phyloP scores from a whole-genome alignment of 23 red algal species.

The Rhodosorus marinus region DNA sequence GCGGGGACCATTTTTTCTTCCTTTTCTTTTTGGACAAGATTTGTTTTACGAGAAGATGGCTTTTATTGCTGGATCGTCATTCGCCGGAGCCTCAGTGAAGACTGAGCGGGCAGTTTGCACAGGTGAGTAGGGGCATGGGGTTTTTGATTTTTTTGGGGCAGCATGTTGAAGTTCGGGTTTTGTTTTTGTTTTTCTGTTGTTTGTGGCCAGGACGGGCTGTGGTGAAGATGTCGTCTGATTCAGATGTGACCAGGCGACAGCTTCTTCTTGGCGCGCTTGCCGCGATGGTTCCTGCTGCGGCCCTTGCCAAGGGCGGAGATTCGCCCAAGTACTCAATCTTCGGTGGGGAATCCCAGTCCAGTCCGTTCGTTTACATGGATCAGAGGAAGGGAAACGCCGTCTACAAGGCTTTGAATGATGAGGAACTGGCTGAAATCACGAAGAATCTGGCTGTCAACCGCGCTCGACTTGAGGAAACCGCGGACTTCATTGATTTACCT shows the following conservation, averaged over 20 bases:
- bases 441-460: neutral
- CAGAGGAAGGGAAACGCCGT: slow-evolving; percentile 22
- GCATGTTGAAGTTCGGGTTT: too few relatives aligned
- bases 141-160: too few relatives aligned
- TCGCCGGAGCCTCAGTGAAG: too few relatives aligned
- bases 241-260: slow-evolving; percentile 7
- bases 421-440: neutral
- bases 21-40: too few relatives aligned
- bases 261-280: slow-evolving; percentile 6
- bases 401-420: slow-evolving; percentile 24
- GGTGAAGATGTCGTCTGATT: too few relatives aligned
- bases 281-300: slow-evolving; percentile 8
- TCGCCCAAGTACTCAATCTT: slow-evolving; percentile 76
- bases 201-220: too few relatives aligned
- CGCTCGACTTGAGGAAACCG: neutral
- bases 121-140: too few relatives aligned
- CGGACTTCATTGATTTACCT: slow-evolving; percentile 35
- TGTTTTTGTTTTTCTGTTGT: too few relatives aligned
- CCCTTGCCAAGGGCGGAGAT: slow-evolving; percentile 38
- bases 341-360: slow-evolving; percentile 40
- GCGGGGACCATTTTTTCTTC: too few relatives aligned
- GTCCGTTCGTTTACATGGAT: slow-evolving; percentile 55
- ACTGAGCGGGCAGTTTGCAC: too few relatives aligned
- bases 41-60: too few relatives aligned
- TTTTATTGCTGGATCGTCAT: too few relatives aligned